Conservation (phyloP, 441 rosid species). For the Bocquillonia castaneifolia region DNA sequence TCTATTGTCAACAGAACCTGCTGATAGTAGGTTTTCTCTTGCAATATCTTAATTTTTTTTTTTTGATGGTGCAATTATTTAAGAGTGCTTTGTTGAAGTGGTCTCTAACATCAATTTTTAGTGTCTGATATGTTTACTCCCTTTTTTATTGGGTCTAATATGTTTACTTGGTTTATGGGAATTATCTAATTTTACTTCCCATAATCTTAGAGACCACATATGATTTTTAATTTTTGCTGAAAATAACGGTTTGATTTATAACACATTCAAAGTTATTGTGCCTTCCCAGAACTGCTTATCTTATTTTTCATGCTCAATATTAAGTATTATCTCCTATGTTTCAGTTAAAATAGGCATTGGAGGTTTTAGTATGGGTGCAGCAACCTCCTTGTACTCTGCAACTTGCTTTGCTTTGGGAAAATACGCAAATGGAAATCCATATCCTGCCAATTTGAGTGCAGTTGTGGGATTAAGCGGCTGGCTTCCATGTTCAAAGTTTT, state of each 20-base stretch:
- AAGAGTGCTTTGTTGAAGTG: background rate
- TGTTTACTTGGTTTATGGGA: slow-evolving; percentile 4
- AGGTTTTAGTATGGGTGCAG: slow-evolving; percentile 99
- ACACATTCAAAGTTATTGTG: background rate
- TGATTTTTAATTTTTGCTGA: background rate
- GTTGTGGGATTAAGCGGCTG: slow-evolving; percentile 92
- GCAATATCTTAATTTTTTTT: background rate
- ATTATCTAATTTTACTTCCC: background rate
- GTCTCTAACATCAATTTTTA: background rate
- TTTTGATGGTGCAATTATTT: background rate
- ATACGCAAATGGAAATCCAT: slow-evolving; percentile 62
- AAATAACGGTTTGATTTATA: background rate
- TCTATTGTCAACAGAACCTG: slow-evolving; percentile 79
- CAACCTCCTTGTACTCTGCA: slow-evolving; percentile 74
- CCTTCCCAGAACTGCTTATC: background rate
- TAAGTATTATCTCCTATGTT: slow-evolving; percentile 12
- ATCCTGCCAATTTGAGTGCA: slow-evolving; percentile 64
- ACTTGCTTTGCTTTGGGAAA: slow-evolving; percentile 64
- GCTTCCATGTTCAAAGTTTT: slow-evolving; percentile 92
- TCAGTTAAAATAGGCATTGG: slow-evolving; percentile 92
- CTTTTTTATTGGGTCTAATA: background rate
- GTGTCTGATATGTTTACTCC: slow-evolving; percentile 3
- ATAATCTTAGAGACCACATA: background rate
- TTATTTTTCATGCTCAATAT: background rate
- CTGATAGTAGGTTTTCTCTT: slow-evolving; percentile 57